Percentiles rank a stretch among this genome's conserved stretches.
Evolutionary conservation across 1,139 yeast species (phyloP).

Genomic region (Geotrichum bryndzae): DNA sequence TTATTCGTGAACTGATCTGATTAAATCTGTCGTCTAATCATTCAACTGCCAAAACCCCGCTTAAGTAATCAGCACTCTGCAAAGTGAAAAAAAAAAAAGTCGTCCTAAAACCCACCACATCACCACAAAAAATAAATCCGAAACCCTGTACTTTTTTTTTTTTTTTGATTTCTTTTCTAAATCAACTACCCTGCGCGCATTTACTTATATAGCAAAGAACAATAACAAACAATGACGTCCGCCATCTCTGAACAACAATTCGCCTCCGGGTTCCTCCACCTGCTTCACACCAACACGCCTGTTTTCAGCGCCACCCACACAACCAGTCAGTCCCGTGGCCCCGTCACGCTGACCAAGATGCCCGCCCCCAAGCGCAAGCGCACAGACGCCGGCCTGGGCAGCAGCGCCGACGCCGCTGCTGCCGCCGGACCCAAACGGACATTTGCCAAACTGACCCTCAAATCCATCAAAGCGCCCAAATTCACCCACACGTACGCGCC

Average conservation of each 20-base stretch:
- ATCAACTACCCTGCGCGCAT: background rate
- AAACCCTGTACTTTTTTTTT: too few relatives aligned
- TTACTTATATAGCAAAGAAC: background rate
- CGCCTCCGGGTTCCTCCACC: slow-evolving; percentile 5
- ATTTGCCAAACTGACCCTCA: slow-evolving; percentile 3
- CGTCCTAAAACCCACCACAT: too few relatives aligned
- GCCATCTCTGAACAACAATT: slow-evolving; percentile 4
- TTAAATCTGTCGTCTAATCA: too few relatives aligned
- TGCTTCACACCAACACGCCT: slow-evolving; percentile 7
- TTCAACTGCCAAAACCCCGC: too few relatives aligned
- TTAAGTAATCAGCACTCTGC: too few relatives aligned
- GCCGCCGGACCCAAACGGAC: background rate
- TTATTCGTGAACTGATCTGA: too few relatives aligned
- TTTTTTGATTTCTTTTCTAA: background rate
- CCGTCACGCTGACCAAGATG: slow-evolving; percentile 4
- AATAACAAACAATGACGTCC: background rate
- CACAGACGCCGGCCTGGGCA: background rate
- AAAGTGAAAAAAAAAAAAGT: too few relatives aligned
- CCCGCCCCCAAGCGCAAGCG: slow-evolving; percentile 3
- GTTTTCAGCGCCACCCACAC: slow-evolving; percentile 1
- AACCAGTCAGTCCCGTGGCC: background rate
- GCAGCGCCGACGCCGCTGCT: background rate
- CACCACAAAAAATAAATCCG: too few relatives aligned
- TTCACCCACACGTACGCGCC: background rate
- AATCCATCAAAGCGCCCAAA: slow-evolving; percentile 10